Base-by-base conservation (phyloP, 306 rosid species). In the Cicer judaicum region DNA sequence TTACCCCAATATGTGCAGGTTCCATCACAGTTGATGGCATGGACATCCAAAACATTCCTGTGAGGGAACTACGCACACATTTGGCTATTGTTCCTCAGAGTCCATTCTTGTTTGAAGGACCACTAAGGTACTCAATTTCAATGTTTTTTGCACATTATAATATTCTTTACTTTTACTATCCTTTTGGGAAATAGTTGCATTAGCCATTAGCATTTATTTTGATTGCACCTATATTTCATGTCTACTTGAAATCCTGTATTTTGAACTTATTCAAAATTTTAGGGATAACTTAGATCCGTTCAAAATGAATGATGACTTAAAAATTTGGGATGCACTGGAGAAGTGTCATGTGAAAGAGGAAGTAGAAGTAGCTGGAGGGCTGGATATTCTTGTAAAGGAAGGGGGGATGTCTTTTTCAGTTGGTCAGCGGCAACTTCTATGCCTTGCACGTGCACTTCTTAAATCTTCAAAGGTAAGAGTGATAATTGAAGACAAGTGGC, bases 41-140 rank as follows among this genome's bases (percentile, higher is more conserved):
- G 73, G 87, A 91, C 79, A 94, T 91, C 77, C 79, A 80, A 62
- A 83, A 72, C 60, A 75, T 88, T 82, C 87, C 93, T 53, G 89
- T 86, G 59, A 90, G 96, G 80, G 98, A 89, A 71, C 88, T 94
- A 52, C 97, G 96, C 7, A 68, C 85, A 44, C 93, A 78, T 87
- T 88, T 94, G 79, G 91, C 97, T 65, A 89, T 94, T 80, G 98
- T 91, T 80, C 98, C 98, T 82, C 98, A 94, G 84, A 90, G 90
- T 82, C 96, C 97, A 42, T 94, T 90, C 80, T 81, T 94, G 48
- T 94, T 94, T 74, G 96, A 91, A 79, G 97, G 96, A 80, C 83
- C 97, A 74, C 65, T 94, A 84, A 87, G 98, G 98, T 90, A 80
- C 72, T 64, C 57, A 10, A 39, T 4, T 15, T 8, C 62, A 73